phyloP scores from a whole-genome alignment of 805 yeast genomes.

The Yarrowia sp. region DNA sequence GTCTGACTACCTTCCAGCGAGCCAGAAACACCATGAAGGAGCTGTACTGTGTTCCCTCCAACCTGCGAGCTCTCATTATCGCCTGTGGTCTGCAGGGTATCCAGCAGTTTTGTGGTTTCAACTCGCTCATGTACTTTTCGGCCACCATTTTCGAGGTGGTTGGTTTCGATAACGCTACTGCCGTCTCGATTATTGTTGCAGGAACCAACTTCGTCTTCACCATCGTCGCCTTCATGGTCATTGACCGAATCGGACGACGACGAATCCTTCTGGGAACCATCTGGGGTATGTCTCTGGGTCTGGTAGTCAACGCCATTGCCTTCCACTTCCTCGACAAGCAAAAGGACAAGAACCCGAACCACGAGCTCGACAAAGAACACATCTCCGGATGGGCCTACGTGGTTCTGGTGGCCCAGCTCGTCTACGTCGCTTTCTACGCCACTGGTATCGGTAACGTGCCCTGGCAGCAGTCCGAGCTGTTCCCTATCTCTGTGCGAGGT shows the following conservation, averaged over 20 bases:
- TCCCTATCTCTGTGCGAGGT: conserved; percentile 93
- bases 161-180: conserved; percentile 89
- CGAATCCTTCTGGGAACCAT: conserved; percentile 76
- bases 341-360: conserved; percentile 50
- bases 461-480: conserved; percentile 96
- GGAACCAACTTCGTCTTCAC: conserved; percentile 95
- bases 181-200: conserved; percentile 90
- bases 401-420: conserved; percentile 82
- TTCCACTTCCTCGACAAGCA: conserved; percentile 81
- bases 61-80: conserved; percentile 85
- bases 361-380: conserved; percentile 54
- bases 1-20: conserved; percentile 31
- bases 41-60: conserved; percentile 56
- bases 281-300: conserved; percentile 81
- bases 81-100: conserved; percentile 95
- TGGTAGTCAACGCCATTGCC: conserved; percentile 84
- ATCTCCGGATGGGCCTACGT: conserved; percentile 87
- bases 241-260: conserved; percentile 90
- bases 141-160: conserved; percentile 90
- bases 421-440: conserved; percentile 89
- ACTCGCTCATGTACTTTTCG: conserved; percentile 93
- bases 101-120: conserved; percentile 97
- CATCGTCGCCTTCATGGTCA: conserved; percentile 79
- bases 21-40: conserved; percentile 48
- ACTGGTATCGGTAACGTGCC: conserved; percentile 97